Evolutionary conservation across 1,284 basidiomycete genomes (phyloP).

Genomic region (Ustilago cynodontis): DNA sequence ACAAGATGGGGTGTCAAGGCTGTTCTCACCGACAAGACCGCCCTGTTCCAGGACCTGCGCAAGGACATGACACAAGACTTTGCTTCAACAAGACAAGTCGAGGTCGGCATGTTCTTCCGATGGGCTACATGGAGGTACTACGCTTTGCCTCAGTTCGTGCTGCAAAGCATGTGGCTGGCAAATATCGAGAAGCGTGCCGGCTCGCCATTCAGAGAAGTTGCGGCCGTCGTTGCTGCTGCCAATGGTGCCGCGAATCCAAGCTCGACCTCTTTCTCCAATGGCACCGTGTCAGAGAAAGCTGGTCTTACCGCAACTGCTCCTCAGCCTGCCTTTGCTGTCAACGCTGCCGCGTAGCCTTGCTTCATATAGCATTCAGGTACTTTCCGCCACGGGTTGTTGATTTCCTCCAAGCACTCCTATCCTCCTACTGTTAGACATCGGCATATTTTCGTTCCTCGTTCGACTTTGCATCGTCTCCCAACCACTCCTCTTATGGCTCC

Average conservation of each 20-base stretch:
- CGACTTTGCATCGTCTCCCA: background rate
- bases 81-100: conserved; percentile 46
- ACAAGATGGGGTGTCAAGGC: conserved; percentile 90
- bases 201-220: conserved; percentile 42
- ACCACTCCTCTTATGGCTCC: background rate
- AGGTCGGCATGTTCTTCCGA: conserved; percentile 65
- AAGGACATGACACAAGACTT: conserved; percentile 72
- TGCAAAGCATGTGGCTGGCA: conserved; percentile 56
- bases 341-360: conserved; percentile 24
- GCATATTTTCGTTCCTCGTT: no score
- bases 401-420: background rate
- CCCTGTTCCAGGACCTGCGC: conserved; percentile 81
- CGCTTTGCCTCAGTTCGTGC: conserved; percentile 55
- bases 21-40: conserved; percentile 87
- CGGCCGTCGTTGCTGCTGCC: background rate
- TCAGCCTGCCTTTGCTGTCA: conserved; percentile 27
- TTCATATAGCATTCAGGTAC: background rate
- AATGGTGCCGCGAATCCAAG: background rate
- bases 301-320: conserved; percentile 5
- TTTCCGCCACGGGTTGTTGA: conserved; percentile 10
- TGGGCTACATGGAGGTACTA: conserved; percentile 65
- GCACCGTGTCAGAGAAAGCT: conserved; percentile 26
- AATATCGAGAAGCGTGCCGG: conserved; percentile 62
- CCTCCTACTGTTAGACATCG: background rate
- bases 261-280: background rate